Conservation (phyloP, 2,329 filamentous ascomycete genomes). For the Lachnellula arida region DNA sequence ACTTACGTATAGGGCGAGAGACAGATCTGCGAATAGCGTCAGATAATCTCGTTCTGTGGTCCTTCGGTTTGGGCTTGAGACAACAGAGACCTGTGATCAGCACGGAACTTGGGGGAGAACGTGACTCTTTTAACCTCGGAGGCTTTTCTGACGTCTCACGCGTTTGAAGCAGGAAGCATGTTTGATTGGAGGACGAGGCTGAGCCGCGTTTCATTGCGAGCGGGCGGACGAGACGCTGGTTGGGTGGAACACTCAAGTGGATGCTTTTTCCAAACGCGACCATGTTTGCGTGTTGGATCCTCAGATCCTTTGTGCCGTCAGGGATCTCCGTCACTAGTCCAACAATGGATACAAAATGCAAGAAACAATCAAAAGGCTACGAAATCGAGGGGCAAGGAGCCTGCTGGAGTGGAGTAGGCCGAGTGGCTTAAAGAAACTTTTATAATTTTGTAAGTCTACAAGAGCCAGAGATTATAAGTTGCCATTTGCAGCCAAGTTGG, state of each 20-base stretch:
- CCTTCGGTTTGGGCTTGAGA: conserved; percentile 6
- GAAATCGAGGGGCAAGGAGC: neutral
- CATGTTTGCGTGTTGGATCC: conserved; percentile 15
- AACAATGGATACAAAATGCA: neutral
- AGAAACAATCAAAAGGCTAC: neutral
- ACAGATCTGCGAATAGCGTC: neutral
- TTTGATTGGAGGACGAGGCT: conserved; percentile 12
- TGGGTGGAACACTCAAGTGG: conserved; percentile 13
- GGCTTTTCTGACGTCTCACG: conserved; percentile 1
- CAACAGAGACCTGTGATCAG: conserved; percentile 9
- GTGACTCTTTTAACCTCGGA: conserved; percentile 9
- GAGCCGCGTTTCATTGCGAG: conserved; percentile 16
- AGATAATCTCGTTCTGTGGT: conserved; percentile 4
- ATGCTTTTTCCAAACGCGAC: conserved; percentile 20
- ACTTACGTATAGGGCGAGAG: neutral
- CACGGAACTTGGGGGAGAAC: conserved; percentile 13
- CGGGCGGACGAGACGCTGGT: conserved; percentile 8
- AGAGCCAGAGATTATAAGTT: neutral
- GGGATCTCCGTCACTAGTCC: neutral
- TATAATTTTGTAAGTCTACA: neutral
- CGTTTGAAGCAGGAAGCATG: conserved; percentile 3
- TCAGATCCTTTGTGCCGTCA: conserved; percentile 11
- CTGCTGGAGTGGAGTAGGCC: neutral
- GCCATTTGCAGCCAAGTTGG: neutral
- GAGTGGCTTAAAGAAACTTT: too few relatives aligned